Evolutionary conservation across 805 yeast species (phyloP).

Genomic region (Schizosaccharomyces octosporus): DNA sequence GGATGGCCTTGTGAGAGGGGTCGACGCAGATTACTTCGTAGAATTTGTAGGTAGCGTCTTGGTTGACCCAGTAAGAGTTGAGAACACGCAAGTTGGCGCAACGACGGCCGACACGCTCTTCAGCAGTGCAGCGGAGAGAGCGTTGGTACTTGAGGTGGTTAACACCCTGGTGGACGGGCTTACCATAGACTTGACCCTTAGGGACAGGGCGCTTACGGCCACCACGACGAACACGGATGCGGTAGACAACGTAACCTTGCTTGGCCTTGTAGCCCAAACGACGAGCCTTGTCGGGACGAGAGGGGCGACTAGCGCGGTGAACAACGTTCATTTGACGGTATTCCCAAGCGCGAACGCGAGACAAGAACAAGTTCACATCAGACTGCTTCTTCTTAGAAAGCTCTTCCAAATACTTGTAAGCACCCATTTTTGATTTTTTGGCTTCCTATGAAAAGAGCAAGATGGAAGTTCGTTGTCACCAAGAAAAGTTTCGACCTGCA

Average conservation of each 20-base stretch:
- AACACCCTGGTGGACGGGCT: constrained; percentile 99
- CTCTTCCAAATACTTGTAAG: constrained; percentile 98
- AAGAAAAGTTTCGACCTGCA: neutral
- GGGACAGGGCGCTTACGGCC: constrained; percentile 99
- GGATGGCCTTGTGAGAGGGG: constrained; percentile 95
- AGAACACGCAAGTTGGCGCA: constrained; percentile 97
- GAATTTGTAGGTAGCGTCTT: constrained; percentile 98
- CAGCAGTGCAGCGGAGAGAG: constrained; percentile 93
- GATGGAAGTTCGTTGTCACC: neutral
- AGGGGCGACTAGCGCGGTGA: constrained; percentile 96
- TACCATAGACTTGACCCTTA: constrained; percentile 98
- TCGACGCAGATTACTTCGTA: constrained; percentile 93
- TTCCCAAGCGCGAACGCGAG: constrained; percentile 99
- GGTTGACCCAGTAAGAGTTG: constrained; percentile 99
- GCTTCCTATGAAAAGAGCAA: neutral
- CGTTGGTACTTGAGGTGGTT: constrained; percentile 98
- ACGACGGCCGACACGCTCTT: constrained; percentile 98
- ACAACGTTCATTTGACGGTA: constrained; percentile 96
- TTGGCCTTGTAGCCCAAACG: constrained; percentile 99
- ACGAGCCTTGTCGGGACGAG: constrained; percentile 99
- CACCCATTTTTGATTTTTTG: constrained; percentile 34
- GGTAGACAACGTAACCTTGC: constrained; percentile 97
- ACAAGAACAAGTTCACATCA: constrained; percentile 94
- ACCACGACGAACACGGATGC: constrained; percentile 98
- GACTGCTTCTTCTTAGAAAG: constrained; percentile 95